Conservation (phyloP, 2,329 filamentous ascomycete species). For the Pseudogymnoascus sp. region DNA sequence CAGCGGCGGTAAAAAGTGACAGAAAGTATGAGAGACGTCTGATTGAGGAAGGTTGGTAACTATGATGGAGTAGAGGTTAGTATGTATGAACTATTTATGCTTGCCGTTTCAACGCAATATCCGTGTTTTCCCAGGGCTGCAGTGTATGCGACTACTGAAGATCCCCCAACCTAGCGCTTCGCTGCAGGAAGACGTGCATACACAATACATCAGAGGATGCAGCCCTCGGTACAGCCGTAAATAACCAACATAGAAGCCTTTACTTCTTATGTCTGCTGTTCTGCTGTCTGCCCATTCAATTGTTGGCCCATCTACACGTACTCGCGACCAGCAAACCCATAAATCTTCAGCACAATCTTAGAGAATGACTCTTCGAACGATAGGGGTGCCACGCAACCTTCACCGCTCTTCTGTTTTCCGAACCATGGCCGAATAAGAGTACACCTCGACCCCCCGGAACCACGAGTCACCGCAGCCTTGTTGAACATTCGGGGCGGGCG, state of each 20-base stretch:
- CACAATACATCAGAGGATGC: background rate
- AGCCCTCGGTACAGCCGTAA: background rate
- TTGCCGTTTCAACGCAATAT: background rate
- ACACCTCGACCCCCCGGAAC: background rate
- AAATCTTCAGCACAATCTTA: background rate
- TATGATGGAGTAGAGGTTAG: background rate
- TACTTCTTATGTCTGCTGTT: background rate
- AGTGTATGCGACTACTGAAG: background rate
- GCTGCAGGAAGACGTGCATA: background rate
- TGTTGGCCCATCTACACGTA: background rate
- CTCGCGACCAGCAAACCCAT: background rate
- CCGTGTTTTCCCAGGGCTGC: background rate
- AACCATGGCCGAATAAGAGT: background rate
- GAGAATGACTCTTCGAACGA: background rate
- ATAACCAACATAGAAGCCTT: background rate
- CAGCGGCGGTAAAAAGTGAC: no score
- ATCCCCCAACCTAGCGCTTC: background rate
- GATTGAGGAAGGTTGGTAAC: background rate
- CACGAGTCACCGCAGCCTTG: background rate
- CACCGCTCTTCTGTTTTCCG: background rate
- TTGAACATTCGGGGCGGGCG: background rate
- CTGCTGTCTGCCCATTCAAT: background rate
- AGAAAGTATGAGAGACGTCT: background rate
- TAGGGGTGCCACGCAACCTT: background rate
- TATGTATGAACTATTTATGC: background rate